Conservation (phyloP, 164 flowering plant species). For the Taxillus chinensis region DNA sequence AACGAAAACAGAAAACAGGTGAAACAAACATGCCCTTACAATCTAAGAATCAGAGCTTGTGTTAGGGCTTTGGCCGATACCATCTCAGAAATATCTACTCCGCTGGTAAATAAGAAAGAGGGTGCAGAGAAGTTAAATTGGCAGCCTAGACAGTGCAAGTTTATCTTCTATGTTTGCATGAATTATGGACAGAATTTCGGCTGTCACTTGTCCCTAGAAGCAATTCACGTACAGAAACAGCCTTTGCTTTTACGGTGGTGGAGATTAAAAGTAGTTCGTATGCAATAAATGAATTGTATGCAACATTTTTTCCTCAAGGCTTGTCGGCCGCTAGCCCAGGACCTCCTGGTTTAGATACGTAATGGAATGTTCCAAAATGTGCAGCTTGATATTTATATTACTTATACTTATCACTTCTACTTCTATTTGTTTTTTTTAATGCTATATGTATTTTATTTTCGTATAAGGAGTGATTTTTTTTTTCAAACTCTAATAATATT, state of each 20-base stretch:
- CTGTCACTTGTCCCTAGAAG: not conserved
- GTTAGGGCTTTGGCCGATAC: not conserved
- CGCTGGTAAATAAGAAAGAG: not conserved
- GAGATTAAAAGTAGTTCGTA: slow-evolving; percentile 7
- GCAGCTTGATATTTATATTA: no score
- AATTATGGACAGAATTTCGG: slow-evolving; percentile 11
- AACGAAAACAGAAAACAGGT: no score
- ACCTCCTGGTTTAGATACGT: no score
- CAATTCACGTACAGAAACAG: slow-evolving; percentile 15
- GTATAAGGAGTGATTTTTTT: no score
- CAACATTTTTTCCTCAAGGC: not conserved
- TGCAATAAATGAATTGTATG: slow-evolving; percentile 6
- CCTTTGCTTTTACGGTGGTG: slow-evolving; percentile 10
- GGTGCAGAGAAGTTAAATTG: not conserved
- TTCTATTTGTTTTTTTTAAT: no score
- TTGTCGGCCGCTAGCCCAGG: no score
- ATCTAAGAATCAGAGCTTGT: not conserved
- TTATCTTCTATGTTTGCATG: slow-evolving; percentile 13
- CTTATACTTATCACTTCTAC: no score
- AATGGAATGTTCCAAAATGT: no score
- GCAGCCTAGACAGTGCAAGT: slow-evolving; percentile 24
- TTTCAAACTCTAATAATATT: no score
- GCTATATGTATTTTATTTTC: no score
- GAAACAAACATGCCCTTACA: no score
- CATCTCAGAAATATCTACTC: not conserved